A percentile compares a stretch with the other conserved stretches of the same genome.
These are phyloP conservation scores for Exophiala sideris DNA, from an alignment of 2,329 filamentous ascomycete genomes.

Conservation along the genomic window DNA sequence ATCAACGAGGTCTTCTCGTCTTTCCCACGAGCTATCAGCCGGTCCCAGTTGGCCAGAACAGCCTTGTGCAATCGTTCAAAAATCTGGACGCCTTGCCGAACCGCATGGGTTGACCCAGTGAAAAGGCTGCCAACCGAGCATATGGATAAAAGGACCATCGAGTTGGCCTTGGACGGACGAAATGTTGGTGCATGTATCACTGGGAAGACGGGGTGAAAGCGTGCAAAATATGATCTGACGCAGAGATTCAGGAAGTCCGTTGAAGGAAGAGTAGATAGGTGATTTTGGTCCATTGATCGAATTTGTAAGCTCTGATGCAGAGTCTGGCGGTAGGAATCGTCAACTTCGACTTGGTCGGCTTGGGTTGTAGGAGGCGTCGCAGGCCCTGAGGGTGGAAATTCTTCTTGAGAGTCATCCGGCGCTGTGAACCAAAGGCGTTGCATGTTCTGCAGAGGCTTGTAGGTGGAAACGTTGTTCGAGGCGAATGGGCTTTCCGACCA, in stretches of 20 bases:
- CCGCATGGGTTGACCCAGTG: slow-evolving; percentile 33
- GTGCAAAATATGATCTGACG: slow-evolving; percentile 24
- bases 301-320: slow-evolving; percentile 24
- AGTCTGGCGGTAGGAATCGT: slow-evolving; percentile 24
- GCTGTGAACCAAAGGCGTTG: slow-evolving; percentile 21
- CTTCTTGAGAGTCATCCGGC: slow-evolving; percentile 11
- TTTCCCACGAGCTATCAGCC: slow-evolving; percentile 25
- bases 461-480: slow-evolving; percentile 3
- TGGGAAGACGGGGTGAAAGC: slow-evolving; percentile 25
- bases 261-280: slow-evolving; percentile 23
- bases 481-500: slow-evolving; percentile 19
- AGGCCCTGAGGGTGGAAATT: slow-evolving; percentile 15
- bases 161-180: slow-evolving; percentile 26
- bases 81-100: slow-evolving; percentile 30
- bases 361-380: slow-evolving; percentile 20
- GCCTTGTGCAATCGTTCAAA: slow-evolving; percentile 35
- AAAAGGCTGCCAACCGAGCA: slow-evolving; percentile 39
- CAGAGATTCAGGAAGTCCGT: slow-evolving; percentile 26
- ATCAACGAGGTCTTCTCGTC: slow-evolving; percentile 28
- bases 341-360: slow-evolving; percentile 23
- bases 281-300: slow-evolving; percentile 16
- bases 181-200: slow-evolving; percentile 26
- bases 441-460: slow-evolving; percentile 14
- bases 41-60: slow-evolving; percentile 33
- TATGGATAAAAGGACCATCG: slow-evolving; percentile 36